Evolutionary conservation across 2,329 filamentous ascomycete species (phyloP), one percentile per base, ranked within the genome.

Genomic region (Tolypocladium amazonense): DNA sequence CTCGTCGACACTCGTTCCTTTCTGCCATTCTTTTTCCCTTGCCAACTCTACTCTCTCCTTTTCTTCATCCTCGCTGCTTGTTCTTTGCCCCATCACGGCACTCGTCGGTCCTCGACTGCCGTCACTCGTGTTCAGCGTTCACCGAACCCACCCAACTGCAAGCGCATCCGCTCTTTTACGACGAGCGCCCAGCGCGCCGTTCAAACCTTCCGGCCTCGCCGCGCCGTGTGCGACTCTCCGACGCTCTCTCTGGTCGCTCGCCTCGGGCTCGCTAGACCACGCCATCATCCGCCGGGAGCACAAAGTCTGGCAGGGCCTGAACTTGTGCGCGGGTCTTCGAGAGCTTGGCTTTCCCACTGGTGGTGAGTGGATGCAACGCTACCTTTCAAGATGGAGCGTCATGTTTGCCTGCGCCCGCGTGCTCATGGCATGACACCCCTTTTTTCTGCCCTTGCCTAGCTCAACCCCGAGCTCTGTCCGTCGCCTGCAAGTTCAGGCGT

Each of bases 321-420:
- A 27, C 30, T 20, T 53, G 50, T 35, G 50, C 20, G 50, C 50
- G 9, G 9, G 30, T 35, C 20, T 23, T 9, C 30, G 27, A 35
- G 30, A 35, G 25, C 55, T 18, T 43, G n/a, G 33, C 55, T 57
- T n/a, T 7, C 50, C 18, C 35, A 11, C 50, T 33, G 54, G 39
- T 58, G 63, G 63, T 63, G 60, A 62, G 60, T 64, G 53, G 62
- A 43, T 63, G 56, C 58, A 50, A 59, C 58, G 41, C 58, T 60
- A 45, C 25, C 25, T 27, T 20, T 6, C 57, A 54, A 50, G n/a
- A 56, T 45, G 50, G 54, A 58, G 54, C 27, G 45, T 59, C n/a
- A 54, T 59, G 58, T 56, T 59, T 43, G 52, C n/a, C 50, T 20
- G 53, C 41, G 41, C 54, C 41, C 58, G 58, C 54, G 58, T 56